A percentile compares a stretch with the other conserved stretches of the same genome.
Evolutionary conservation across 139 green algal genomes (phyloP).

Genomic region (Auxenochlorella pyrenoidosa): DNA sequence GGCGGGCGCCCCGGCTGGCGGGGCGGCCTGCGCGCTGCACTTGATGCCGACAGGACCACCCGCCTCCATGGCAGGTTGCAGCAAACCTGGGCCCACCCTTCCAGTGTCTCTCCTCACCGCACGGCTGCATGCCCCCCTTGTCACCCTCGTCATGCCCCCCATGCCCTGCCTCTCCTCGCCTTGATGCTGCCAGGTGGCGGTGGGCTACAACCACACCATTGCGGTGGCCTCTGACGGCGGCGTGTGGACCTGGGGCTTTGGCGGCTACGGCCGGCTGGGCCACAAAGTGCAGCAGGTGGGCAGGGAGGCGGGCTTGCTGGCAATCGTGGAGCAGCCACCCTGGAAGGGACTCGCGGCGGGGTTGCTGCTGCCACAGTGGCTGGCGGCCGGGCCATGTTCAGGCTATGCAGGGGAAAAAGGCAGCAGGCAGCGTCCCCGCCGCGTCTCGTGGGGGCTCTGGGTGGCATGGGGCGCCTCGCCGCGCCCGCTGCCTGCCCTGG

Average conservation of each 20-base stretch:
- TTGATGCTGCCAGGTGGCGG: conserved; percentile 10
- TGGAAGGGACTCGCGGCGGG: no score
- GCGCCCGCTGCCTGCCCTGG: no score
- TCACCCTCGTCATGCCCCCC: no score
- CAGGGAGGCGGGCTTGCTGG: background rate
- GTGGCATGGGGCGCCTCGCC: no score
- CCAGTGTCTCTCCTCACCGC: background rate
- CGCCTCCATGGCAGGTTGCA: background rate
- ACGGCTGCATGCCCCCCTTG: no score
- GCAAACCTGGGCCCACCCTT: no score
- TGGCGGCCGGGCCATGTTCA: no score
- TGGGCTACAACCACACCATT: conserved; percentile 73
- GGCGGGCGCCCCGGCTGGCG: no score
- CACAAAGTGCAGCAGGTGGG: conserved; percentile 82
- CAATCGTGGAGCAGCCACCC: no score
- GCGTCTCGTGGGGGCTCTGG: background rate
- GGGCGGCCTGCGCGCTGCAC: no score
- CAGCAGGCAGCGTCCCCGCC: background rate
- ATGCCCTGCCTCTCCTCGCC: background rate
- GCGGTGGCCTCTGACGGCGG: conserved; percentile 53
- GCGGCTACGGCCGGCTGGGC: conserved; percentile 89
- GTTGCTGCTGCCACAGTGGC: no score
- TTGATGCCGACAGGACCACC: background rate
- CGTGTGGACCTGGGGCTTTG: conserved; percentile 64
- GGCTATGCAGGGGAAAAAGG: no score